Evolutionary conservation across 192 early-diverging fungal genomes (phyloP), one percentile per base, ranked within the genome.

Genomic region (Bifiguratus adelaidae): DNA sequence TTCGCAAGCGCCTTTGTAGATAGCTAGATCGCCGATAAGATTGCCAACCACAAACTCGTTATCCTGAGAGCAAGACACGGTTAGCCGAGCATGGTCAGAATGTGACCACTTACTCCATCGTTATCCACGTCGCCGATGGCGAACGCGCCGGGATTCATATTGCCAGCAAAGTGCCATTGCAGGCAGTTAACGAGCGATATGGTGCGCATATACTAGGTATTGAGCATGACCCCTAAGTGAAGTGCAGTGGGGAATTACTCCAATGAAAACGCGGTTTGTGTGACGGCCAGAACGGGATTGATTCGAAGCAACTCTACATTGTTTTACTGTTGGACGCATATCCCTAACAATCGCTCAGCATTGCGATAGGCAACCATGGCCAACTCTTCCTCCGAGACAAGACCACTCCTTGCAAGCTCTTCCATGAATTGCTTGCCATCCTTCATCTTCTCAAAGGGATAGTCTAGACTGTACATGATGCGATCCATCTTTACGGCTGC

Each of bases 31-130:
- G 15, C 74, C 74, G 28, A 69, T 65, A 30, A 77, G 38, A 47
- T 77, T 77, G 19, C 74, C 74, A 42, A 77, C 71, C 5, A 77
- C 71, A 61, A 77, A 77, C 55, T 73, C 71, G 52, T 71, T 73
- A 29, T 71, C 71, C 71, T 76, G 44, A 21, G n/a, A n/a, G n/a
- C n/a, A n/a, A n/a, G n/a, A n/a, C n/a, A n/a, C n/a, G n/a, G n/a
- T n/a, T n/a, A n/a, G n/a, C n/a, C n/a, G n/a, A n/a, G n/a, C n/a
- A n/a, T n/a, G n/a, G n/a, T n/a, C n/a, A 23, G 32, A 2, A 24
- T 23, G 24, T 25, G 21, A 12, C 8, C 18, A 9, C 45, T 47
- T 71, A 76, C 73, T n/a, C 66, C 62, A 36, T 69, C 65, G 45
- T 73, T 70, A 49, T 77, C 71, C 8, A 67, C 66, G 54, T 77